Base-by-base conservation (phyloP, 2,329 filamentous ascomycete species). In the Neonectria coccinea region DNA sequence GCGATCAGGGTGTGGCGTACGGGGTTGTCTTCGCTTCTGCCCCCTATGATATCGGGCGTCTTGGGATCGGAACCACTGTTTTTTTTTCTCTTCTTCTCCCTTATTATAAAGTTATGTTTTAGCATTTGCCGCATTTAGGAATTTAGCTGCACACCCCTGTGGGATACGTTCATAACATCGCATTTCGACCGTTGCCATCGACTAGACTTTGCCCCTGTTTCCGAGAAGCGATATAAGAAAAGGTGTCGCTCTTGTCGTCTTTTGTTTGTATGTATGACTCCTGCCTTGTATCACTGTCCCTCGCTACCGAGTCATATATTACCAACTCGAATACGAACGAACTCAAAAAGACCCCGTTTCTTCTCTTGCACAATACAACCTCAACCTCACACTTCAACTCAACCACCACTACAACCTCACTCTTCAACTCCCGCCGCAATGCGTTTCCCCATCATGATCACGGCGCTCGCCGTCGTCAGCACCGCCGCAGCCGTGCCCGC, bases 361-460 rank as follows among this genome's bases (percentile, higher is more conserved):
- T 39, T 39, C 36, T 39, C 5, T n/a, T 39, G 36, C 36, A n/a
- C n/a, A 29, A 29, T 39, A n/a, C 36, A 39, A n/a, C 36, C 36
- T n/a, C 36, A 8, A n/a, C 36, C 14, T 39, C 36, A 14, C 14
- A 39, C 14, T 3, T n/a, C 36, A 39, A 39, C 36, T 39, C 36
- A 31, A 7, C 10, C 5, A 8, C 14, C 16, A 7, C 14, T 4
- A n/a, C 36, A 39, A 16, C 36, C 33, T 36, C 33, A 36, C 33
- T 6, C 12, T 12, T 16, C 33, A 36, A 5, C 12, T 5, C 12
- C 33, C 12, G 6, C 33, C 14, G 36, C 16, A 16, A 50, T 66
- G 64, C 59, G 36, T 6, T 29, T 62, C 44, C 12, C 36, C 11
- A 11, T 59, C 31, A 16, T 48, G 9, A 50, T 50, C 12, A 47